phyloP scores from a whole-genome alignment of 2,329 filamentous ascomycete genomes.

The Cordyceps sp. region DNA sequence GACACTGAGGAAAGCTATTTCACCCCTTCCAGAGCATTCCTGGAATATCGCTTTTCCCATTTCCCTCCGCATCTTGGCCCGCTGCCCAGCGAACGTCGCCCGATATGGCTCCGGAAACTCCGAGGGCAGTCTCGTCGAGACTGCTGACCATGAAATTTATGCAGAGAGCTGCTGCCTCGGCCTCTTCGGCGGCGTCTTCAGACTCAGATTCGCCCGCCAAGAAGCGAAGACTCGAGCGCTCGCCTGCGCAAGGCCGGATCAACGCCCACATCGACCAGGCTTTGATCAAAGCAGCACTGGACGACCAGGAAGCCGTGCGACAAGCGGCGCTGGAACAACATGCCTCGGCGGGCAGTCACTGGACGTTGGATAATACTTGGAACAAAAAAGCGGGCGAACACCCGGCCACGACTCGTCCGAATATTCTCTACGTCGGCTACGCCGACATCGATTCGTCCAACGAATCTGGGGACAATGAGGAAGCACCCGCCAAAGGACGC shows the following conservation, averaged over 20 bases:
- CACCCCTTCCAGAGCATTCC: too few relatives aligned
- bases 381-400: slow-evolving; percentile 7
- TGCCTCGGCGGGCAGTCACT: slow-evolving; percentile 54
- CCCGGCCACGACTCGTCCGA: slow-evolving; percentile 21
- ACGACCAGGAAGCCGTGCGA: slow-evolving; percentile 49
- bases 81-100: too few relatives aligned
- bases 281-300: slow-evolving; percentile 45
- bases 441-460: slow-evolving; percentile 29
- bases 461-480: slow-evolving; percentile 18
- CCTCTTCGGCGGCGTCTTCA: slow-evolving; percentile 25
- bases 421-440: slow-evolving; percentile 43
- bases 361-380: slow-evolving; percentile 45
- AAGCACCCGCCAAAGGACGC: slow-evolving; percentile 15
- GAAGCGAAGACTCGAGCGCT: slow-evolving; percentile 36
- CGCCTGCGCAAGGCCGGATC: slow-evolving; percentile 18
- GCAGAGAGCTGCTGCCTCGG: slow-evolving; percentile 64
- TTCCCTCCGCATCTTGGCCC: too few relatives aligned
- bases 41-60: too few relatives aligned
- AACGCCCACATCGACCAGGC: slow-evolving; percentile 33
- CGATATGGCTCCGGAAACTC: slow-evolving; percentile 32
- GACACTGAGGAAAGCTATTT: too few relatives aligned
- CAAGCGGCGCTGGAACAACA: slow-evolving; percentile 44
- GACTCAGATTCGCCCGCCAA: slow-evolving; percentile 40
- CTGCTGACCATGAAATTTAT: slow-evolving; percentile 96
- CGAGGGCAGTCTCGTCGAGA: slow-evolving; percentile 65